Conservation (phyloP, 2,329 filamentous ascomycete species). For the Phaeosphaeria sp. region DNA sequence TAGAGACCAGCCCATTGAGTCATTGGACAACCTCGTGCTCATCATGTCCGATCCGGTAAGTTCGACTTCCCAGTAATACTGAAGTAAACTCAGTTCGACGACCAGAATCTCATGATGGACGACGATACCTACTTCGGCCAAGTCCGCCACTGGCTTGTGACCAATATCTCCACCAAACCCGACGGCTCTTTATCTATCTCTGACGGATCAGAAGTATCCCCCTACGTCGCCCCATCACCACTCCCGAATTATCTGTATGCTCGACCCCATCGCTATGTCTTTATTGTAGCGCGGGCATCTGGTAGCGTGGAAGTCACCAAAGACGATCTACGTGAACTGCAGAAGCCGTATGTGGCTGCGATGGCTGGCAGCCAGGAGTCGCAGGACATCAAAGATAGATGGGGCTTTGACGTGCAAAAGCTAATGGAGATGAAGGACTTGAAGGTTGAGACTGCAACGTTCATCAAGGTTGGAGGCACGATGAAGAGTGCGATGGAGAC, state of each 20-base stretch:
- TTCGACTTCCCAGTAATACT: not conserved
- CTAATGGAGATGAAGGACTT: conserved; percentile 27
- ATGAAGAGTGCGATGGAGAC: conserved; percentile 22
- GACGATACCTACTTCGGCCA: conserved; percentile 30
- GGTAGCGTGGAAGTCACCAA: conserved; percentile 14
- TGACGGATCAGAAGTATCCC: conserved; percentile 14
- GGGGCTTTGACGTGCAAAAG: conserved; percentile 27
- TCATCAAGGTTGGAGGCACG: conserved; percentile 26
- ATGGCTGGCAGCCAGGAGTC: conserved; percentile 22
- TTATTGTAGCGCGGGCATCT: conserved; percentile 21
- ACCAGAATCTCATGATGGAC: conserved; percentile 27
- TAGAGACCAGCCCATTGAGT: conserved; percentile 12
- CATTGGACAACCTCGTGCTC: conserved; percentile 20
- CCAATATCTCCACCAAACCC: conserved; percentile 15
- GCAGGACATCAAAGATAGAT: conserved; percentile 32
- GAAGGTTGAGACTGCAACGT: conserved; percentile 22
- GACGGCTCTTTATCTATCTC: conserved; percentile 14
- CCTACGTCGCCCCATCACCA: conserved; percentile 27
- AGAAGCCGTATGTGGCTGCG: conserved; percentile 22
- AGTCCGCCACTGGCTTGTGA: conserved; percentile 32
- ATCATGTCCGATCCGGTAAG: conserved; percentile 28
- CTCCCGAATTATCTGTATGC: conserved; percentile 29
- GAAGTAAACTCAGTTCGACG: not conserved
- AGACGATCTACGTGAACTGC: conserved; percentile 24
- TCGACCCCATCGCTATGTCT: conserved; percentile 28